Evolutionary conservation across 176 grass and related monocot species (phyloP).

Genomic region (Carex scoparia): DNA sequence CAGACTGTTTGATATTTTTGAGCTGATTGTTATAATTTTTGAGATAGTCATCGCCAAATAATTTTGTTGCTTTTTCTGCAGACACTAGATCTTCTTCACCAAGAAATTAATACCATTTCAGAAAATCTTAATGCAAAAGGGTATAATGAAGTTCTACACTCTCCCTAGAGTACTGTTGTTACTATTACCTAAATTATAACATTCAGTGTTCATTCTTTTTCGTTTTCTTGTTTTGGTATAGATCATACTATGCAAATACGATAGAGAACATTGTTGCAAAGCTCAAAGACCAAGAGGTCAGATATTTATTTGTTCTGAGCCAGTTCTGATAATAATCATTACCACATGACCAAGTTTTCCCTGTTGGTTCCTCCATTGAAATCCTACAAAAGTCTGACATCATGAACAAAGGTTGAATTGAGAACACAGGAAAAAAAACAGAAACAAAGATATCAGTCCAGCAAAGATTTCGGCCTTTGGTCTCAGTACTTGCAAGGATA

Average conservation of each 20-base stretch:
- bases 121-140: slow-evolving; percentile 51
- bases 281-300: slow-evolving; percentile 61
- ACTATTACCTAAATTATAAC: neutral
- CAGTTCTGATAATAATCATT: neutral
- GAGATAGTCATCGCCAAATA: neutral
- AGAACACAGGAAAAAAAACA: neutral
- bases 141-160: slow-evolving; percentile 21
- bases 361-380: neutral
- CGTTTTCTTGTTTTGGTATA: slow-evolving; percentile 16
- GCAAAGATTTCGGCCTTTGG: neutral
- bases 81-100: slow-evolving; percentile 78
- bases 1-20: neutral
- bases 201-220: neutral
- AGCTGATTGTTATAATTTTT: neutral
- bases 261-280: slow-evolving; percentile 40
- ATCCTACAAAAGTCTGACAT: neutral
- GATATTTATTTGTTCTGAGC: slow-evolving; percentile 25
- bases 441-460: neutral
- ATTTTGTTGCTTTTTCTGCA: slow-evolving; percentile 18
- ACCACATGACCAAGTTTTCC: neutral
- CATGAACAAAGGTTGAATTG: neutral
- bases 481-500: neutral
- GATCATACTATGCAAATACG: slow-evolving; percentile 53
- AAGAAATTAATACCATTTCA: slow-evolving; percentile 48
- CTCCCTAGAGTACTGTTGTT: neutral